Evolutionary conservation across 495 filamentous ascomycete species (phyloP), one percentile per base, ranked within the genome.

Genomic region (Halenospora varia): DNA sequence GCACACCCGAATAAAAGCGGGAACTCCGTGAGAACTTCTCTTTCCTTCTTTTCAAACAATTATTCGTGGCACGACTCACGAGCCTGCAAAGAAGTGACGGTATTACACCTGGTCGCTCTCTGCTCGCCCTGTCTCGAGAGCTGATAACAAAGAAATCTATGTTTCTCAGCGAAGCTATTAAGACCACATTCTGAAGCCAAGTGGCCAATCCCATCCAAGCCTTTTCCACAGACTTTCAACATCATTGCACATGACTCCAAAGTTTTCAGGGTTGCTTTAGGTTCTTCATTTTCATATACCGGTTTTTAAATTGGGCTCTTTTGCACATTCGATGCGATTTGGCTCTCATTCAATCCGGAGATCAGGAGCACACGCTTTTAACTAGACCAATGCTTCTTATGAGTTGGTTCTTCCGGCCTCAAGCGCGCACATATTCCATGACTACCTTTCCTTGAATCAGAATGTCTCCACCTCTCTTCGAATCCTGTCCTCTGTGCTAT

Each of bases 261-360:
- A 4, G 8, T 9, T n/a, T 6, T 20, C 11, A 20, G 6, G 13
- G 3, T 45, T 20, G 18, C 17, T 45, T 6, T 20, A n/a, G 3
- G 8, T 20, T n/a, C 42, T 15, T 45, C 42, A 45, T 9, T 45
- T 45, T 45, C 42, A 45, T 45, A 41, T 52, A 48, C 62, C 70
- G 75, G 77, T 73, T 69, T 70, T 66, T 64, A 78, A 77, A 76
- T 74, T 77, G 74, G 75, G 77, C 67, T 78, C 66, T 68, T 73
- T 72, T 60, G 68, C 70, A 66, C 57, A 45, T 57, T 55, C 64
- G 48, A 65, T 73, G 73, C 70, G 66, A 70, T 75, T 71, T 72
- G 69, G 74, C 74, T 75, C 75, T 77, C 73, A 77, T 78, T 74
- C 66, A 68, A 67, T 76, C 78, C 76, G 75, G 55, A 81, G 63